These are phyloP conservation scores for Pseudozyma flocculosa DNA, from an alignment of 1,284 basidiomycete species.

Conservation along the genomic window DNA sequence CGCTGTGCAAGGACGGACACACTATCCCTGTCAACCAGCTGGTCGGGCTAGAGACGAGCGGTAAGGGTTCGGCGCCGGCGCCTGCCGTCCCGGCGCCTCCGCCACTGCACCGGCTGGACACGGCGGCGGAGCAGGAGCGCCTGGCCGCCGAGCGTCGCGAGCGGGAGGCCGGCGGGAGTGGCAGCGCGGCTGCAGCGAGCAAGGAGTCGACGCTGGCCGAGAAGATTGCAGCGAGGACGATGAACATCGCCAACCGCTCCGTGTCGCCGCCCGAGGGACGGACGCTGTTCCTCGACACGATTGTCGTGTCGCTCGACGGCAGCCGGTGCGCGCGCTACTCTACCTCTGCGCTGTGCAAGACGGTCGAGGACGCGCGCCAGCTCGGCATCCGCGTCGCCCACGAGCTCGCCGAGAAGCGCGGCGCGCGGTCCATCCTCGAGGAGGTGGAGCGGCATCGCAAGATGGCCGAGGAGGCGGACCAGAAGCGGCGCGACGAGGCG, in stretches of 20 bases:
- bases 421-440: conserved; percentile 48
- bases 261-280: conserved; percentile 35
- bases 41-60: background rate
- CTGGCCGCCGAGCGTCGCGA: conserved; percentile 1
- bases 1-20: conserved; percentile 31
- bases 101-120: conserved; percentile 28
- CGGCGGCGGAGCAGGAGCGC: conserved; percentile 11
- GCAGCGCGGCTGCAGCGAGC: background rate
- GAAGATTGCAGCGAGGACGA: conserved; percentile 26
- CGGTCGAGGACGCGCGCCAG: conserved; percentile 37
- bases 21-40: conserved; percentile 37
- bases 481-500: conserved; percentile 35
- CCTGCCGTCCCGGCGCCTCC: conserved; percentile 13
- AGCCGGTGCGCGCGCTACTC: conserved; percentile 33
- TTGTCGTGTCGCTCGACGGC: conserved; percentile 57
- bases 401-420: conserved; percentile 42
- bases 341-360: conserved; percentile 26
- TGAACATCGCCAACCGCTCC: conserved; percentile 32
- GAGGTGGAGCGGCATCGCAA: conserved; percentile 56
- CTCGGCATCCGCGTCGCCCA: conserved; percentile 48
- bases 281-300: conserved; percentile 44
- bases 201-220: conserved; percentile 16
- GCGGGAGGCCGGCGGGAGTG: conserved; percentile 7
- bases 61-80: background rate
- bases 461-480: conserved; percentile 52